Evolutionary conservation across 139 green algal genomes (phyloP).

Genomic region (Limnomonas spitsbergensis): DNA sequence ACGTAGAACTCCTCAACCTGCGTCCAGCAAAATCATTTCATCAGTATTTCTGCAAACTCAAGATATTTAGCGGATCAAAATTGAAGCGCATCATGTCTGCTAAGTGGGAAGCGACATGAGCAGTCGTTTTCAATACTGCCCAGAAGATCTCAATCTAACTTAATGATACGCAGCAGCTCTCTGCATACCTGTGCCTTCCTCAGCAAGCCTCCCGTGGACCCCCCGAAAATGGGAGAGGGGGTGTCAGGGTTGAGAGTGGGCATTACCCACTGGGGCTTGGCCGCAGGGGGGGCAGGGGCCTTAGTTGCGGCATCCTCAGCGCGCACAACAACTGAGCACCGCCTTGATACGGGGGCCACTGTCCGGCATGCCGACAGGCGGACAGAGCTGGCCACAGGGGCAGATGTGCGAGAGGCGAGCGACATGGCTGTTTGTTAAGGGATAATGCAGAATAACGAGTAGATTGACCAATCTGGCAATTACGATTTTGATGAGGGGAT

Average conservation of each 20-base stretch:
- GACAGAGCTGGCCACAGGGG: slow-evolving; percentile 3
- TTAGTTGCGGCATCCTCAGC: slow-evolving; percentile 43
- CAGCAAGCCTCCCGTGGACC: slow-evolving; percentile 94
- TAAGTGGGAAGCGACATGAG: too few species aligned
- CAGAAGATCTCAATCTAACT: too few species aligned
- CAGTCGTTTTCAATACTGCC: too few species aligned
- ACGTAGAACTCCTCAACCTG: slow-evolving; percentile 96
- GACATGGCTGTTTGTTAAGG: too few species aligned
- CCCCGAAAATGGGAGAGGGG: slow-evolving; percentile 96
- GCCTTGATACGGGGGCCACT: background rate
- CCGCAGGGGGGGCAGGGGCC: slow-evolving; percentile 27
- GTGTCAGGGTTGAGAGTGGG: slow-evolving; percentile 88
- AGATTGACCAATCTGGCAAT: too few species aligned
- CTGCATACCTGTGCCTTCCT: slow-evolving; percentile 73
- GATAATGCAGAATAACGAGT: too few species aligned
- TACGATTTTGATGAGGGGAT: too few species aligned
- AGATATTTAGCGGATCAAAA: background rate
- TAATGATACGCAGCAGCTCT: background rate
- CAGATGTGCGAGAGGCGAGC: background rate
- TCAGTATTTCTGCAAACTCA: slow-evolving; percentile 1
- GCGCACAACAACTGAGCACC: slow-evolving; percentile 40
- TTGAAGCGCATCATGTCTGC: too few species aligned
- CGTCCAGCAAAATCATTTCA: background rate
- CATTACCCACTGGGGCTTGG: slow-evolving; percentile 55
- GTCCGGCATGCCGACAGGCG: background rate